These are phyloP conservation scores for Carex parvula DNA, from an alignment of 176 grass and related monocot genomes.

Conservation along the genomic window DNA sequence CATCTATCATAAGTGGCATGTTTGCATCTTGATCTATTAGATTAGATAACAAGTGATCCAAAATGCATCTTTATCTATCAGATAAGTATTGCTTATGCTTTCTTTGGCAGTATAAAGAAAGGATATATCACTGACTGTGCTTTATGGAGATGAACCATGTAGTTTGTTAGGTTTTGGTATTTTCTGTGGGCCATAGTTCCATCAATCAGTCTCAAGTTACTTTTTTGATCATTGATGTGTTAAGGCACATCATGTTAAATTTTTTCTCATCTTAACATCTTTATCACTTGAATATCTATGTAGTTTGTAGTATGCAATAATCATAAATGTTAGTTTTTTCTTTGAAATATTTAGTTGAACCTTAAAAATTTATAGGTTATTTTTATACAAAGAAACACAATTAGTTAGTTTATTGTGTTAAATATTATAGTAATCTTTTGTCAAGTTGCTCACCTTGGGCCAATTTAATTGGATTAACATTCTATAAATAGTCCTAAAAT, in stretches of 20 bases:
- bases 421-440: constrained; percentile 5
- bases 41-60: background rate
- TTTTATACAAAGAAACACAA: background rate
- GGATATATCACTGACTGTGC: background rate
- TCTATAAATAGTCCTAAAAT: background rate
- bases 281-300: background rate
- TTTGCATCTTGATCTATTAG: constrained; percentile 8
- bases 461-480: background rate
- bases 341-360: background rate
- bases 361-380: background rate
- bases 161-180: background rate
- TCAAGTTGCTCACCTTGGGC: background rate
- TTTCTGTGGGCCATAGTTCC: background rate
- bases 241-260: background rate
- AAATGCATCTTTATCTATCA: background rate
- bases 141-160: background rate
- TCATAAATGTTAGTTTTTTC: background rate
- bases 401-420: background rate
- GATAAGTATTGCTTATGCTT: background rate
- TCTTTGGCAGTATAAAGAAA: background rate
- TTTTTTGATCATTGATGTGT: background rate
- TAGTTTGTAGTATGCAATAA: background rate
- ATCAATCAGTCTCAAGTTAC: constrained; percentile 18
- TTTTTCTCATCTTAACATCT: background rate
- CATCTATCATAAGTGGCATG: background rate